Evolutionary conservation across 768 basidiomycete genomes (phyloP).

Genomic region (Trametes punicea): DNA sequence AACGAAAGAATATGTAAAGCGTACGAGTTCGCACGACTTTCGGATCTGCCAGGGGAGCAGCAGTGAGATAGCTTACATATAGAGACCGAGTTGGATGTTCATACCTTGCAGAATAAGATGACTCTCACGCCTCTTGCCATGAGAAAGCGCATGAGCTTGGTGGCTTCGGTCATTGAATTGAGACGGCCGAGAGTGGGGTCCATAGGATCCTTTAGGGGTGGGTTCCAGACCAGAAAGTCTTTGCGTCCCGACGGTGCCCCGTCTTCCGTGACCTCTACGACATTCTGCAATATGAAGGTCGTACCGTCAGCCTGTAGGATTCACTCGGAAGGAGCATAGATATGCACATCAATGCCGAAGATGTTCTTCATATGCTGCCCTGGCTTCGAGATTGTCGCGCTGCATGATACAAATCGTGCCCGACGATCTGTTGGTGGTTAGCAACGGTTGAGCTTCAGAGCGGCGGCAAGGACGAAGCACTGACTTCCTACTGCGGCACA

Average conservation of each 20-base stretch:
- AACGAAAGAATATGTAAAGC: constrained; percentile 10
- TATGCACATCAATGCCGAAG: constrained; percentile 54
- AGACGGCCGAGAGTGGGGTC: constrained; percentile 52
- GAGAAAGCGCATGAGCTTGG: constrained; percentile 67
- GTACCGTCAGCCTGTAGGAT: background rate
- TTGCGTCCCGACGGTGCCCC: constrained; percentile 81
- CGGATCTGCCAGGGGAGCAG: constrained; percentile 53
- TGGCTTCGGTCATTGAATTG: constrained; percentile 66
- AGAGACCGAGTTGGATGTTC: background rate
- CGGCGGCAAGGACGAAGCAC: constrained; percentile 24
- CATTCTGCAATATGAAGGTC: constrained; percentile 35
- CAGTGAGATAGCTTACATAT: background rate
- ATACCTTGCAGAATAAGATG: constrained; percentile 87
- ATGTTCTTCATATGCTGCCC: constrained; percentile 70
- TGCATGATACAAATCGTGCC: constrained; percentile 75
- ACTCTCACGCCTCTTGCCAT: constrained; percentile 80
- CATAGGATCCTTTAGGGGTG: constrained; percentile 52
- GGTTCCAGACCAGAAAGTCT: constrained; percentile 79
- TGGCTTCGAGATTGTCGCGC: constrained; percentile 82
- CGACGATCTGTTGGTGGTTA: constrained; percentile 43
- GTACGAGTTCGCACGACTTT: constrained; percentile 77
- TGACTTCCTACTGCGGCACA: constrained; percentile 76
- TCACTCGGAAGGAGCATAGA: background rate
- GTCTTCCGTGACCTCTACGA: constrained; percentile 71
- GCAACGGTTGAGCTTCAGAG: background rate